These are phyloP conservation scores for Westerdykella aurantiaca DNA, from an alignment of 2,329 filamentous ascomycete species.

Conservation along the genomic window DNA sequence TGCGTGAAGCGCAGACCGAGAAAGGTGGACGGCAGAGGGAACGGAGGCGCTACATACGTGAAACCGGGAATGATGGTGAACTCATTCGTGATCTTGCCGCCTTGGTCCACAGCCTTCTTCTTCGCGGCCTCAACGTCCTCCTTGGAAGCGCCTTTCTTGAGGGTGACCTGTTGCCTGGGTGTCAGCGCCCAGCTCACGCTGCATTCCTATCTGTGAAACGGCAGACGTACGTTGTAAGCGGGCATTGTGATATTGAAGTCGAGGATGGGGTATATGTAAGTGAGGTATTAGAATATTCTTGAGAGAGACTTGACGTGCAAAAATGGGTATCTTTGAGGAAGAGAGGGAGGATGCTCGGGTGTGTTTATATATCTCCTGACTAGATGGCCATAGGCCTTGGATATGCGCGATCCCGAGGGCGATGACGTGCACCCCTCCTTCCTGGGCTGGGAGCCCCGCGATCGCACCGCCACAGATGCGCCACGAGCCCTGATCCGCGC, in stretches of 20 bases:
- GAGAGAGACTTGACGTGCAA: neutral
- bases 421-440: slow-evolving; percentile 18
- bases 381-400: slow-evolving; percentile 15
- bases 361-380: slow-evolving; percentile 19
- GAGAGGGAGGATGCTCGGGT: slow-evolving; percentile 2
- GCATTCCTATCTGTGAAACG: neutral
- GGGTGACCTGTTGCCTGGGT: slow-evolving; percentile 58
- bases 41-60: slow-evolving; percentile 57
- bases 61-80: slow-evolving; percentile 89
- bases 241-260: slow-evolving; percentile 24
- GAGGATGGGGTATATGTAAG: slow-evolving; percentile 1
- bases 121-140: slow-evolving; percentile 69
- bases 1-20: neutral
- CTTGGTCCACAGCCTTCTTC: slow-evolving; percentile 65
- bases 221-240: slow-evolving; percentile 30
- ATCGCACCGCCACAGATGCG: slow-evolving; percentile 1
- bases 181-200: neutral
- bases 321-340: slow-evolving; percentile 6
- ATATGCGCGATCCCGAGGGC: slow-evolving; percentile 12
- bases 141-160: slow-evolving; percentile 63
- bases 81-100: slow-evolving; percentile 77
- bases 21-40: neutral
- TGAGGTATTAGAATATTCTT: slow-evolving; percentile 2
- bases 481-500: neutral
- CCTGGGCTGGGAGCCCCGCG: neutral